Conservation (phyloP, 345 rosid species). For the Ricinus communis region DNA sequence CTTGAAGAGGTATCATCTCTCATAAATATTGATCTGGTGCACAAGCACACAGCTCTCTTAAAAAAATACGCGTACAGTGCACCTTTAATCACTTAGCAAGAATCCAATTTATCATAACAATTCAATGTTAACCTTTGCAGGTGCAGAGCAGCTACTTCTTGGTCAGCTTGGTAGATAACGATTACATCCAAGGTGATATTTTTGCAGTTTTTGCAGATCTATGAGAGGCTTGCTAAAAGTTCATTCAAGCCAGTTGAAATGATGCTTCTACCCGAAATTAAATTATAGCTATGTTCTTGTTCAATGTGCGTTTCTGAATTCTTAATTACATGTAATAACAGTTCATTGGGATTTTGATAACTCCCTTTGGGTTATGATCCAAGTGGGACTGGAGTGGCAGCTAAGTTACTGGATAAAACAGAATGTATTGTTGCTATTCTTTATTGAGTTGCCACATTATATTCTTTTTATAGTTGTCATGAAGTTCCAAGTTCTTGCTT, state of each 20-base stretch:
- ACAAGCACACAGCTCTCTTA: not conserved
- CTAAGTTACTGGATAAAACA: not conserved
- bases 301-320: not conserved
- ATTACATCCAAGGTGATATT: constrained; percentile 62
- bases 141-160: constrained; percentile 70
- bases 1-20: constrained; percentile 63
- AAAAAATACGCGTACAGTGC: not conserved
- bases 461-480: not conserved
- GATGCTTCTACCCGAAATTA: constrained; percentile 1
- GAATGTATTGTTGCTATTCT: not conserved
- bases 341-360: constrained; percentile 25
- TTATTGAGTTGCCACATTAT: not conserved
- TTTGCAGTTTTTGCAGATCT: constrained; percentile 60
- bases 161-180: constrained; percentile 93
- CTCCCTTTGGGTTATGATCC: constrained; percentile 5
- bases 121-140: constrained; percentile 42
- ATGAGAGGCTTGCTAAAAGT: constrained; percentile 31
- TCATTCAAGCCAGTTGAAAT: not conserved
- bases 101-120: not conserved
- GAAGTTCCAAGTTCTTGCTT: not conserved
- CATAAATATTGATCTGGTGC: not conserved
- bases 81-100: not conserved
- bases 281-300: not conserved
- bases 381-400: not conserved
- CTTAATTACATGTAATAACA: constrained; percentile 19